Evolutionary conservation across 441 rosid species (phyloP).

Genomic region (Sinapis alba): DNA sequence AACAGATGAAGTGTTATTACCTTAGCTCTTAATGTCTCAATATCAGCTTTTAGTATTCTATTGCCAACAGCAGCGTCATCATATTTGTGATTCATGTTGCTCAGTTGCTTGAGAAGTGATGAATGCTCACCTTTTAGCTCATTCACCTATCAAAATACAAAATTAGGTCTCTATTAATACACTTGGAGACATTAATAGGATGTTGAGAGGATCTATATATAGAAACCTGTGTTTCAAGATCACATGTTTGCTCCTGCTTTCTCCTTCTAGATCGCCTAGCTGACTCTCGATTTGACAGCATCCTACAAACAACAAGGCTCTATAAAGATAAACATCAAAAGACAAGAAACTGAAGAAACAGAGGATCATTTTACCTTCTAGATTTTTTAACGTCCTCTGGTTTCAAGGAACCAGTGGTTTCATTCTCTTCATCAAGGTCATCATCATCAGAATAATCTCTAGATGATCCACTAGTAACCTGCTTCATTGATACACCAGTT

Average conservation of each 20-base stretch:
- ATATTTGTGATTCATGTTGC: constrained; percentile 73
- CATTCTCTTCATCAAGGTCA: constrained; percentile 91
- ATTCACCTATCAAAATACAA: constrained; percentile 59
- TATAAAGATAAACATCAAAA: neutral
- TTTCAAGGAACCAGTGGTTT: constrained; percentile 61
- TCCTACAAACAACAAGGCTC: constrained; percentile 46
- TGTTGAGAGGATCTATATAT: constrained; percentile 1
- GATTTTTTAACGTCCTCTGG: constrained; percentile 75
- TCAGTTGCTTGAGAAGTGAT: constrained; percentile 65
- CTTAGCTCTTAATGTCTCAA: constrained; percentile 92
- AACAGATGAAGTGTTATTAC: constrained; percentile 39
- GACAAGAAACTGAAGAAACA: constrained; percentile 6
- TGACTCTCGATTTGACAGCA: constrained; percentile 96
- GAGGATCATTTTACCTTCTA: constrained; percentile 59
- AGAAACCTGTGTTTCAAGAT: constrained; percentile 87
- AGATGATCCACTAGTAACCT: constrained; percentile 85
- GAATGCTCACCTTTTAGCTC: constrained; percentile 82
- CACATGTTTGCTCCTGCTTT: constrained; percentile 86
- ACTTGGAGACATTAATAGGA: neutral
- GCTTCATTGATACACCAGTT: constrained; percentile 55
- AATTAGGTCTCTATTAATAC: neutral
- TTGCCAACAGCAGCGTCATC: constrained; percentile 85
- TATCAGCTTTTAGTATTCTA: constrained; percentile 92
- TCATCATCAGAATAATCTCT: constrained; percentile 94
- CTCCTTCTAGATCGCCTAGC: constrained; percentile 96